These are phyloP conservation scores for Alternaria sp. DNA, from an alignment of 2,329 filamentous ascomycete genomes.

Conservation along the genomic window DNA sequence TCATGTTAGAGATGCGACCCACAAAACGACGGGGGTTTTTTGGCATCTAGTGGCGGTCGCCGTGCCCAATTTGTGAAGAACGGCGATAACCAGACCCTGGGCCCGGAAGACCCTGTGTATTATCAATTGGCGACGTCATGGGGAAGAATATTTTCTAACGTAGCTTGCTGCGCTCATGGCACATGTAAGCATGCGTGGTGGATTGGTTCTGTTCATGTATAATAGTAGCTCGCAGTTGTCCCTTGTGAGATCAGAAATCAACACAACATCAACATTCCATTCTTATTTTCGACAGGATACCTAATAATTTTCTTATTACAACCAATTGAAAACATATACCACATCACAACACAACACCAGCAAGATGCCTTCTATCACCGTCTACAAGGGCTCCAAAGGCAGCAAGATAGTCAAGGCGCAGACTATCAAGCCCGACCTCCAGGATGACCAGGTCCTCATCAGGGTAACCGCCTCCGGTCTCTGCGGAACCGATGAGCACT, in stretches of 20 bases:
- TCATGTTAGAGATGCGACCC: constrained; percentile 9
- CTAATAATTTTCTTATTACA: not conserved
- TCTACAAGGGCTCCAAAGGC: constrained; percentile 69
- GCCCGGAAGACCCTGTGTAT: constrained; percentile 21
- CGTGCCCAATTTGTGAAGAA: constrained; percentile 19
- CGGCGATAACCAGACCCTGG: constrained; percentile 23
- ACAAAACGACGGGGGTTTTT: constrained; percentile 11
- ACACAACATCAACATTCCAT: constrained; percentile 7
- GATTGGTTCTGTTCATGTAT: constrained; percentile 19
- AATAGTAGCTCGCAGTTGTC: constrained; percentile 4
- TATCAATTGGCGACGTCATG: constrained; percentile 35
- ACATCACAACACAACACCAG: constrained; percentile 4
- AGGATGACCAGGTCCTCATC: constrained; percentile 66
- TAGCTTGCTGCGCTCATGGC: constrained; percentile 8
- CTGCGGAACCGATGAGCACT: constrained; percentile 67
- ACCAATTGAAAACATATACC: not conserved
- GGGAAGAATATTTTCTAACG: constrained; percentile 25
- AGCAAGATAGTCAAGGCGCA: constrained; percentile 63
- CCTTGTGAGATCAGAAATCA: not conserved
- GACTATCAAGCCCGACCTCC: constrained; percentile 57
- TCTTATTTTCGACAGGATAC: constrained; percentile 4
- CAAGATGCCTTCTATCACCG: constrained; percentile 62
- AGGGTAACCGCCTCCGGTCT: constrained; percentile 72
- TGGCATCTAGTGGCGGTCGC: constrained; percentile 25
- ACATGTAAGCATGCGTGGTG: constrained; percentile 5